Evolutionary conservation across 345 rosid species (phyloP).

Genomic region (Cardamine resedifolia): DNA sequence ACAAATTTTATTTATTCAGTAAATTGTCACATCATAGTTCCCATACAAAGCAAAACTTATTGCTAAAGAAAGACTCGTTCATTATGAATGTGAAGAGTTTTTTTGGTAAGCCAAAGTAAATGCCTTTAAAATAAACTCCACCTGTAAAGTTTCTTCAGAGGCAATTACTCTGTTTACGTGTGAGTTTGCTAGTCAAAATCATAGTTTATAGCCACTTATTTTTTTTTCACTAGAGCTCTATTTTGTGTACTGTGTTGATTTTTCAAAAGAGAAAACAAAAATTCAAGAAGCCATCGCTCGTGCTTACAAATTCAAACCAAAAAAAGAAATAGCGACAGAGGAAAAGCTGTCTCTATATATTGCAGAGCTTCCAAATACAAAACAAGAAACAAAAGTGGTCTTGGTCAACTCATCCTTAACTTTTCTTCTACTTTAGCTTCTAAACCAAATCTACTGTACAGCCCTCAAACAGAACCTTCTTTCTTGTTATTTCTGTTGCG

Average conservation of each 20-base stretch:
- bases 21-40: background rate
- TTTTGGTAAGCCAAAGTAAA: conserved; percentile 7
- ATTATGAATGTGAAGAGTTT: background rate
- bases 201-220: background rate
- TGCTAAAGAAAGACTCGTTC: background rate
- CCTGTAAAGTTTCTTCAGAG: background rate
- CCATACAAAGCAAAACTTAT: background rate
- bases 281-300: background rate
- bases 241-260: background rate
- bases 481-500: background rate
- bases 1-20: background rate
- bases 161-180: background rate
- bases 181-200: background rate
- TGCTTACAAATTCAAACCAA: conserved; percentile 12
- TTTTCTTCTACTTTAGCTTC: conserved; percentile 11
- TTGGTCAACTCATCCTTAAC: background rate
- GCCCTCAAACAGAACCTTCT: background rate
- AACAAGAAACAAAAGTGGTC: conserved; percentile 9
- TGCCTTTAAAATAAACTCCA: background rate
- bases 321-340: background rate
- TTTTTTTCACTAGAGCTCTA: background rate
- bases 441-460: conserved; percentile 19
- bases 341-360: background rate
- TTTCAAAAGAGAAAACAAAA: too few species aligned
- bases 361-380: conserved; percentile 21